Conservation (phyloP, 305 asterid genomes). For the Fraxinus velutina region DNA sequence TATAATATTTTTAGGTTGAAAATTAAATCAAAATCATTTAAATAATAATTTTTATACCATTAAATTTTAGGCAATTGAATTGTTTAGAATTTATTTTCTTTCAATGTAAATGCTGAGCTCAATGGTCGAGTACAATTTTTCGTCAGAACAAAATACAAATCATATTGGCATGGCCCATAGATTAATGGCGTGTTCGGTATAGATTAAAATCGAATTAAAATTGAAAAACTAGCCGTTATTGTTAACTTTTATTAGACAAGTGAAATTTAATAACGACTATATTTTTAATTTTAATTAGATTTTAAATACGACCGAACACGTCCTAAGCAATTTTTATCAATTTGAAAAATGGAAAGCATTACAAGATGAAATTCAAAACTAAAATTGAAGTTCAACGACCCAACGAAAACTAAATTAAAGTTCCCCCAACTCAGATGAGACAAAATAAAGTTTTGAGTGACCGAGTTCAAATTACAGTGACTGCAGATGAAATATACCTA, state of each 20-base stretch:
- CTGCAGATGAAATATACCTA: not conserved
- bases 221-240: too few relatives aligned
- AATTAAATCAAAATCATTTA: too few relatives aligned
- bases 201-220: too few relatives aligned
- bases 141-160: not conserved
- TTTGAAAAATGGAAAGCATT: not conserved
- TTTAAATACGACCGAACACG: too few relatives aligned
- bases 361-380: not conserved
- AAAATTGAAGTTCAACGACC: not conserved
- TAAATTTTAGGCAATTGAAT: not conserved
- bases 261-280: too few relatives aligned
- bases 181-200: too few relatives aligned
- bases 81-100: too few relatives aligned
- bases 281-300: too few relatives aligned
- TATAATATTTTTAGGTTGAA: too few relatives aligned
- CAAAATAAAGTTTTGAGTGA: not conserved
- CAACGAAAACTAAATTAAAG: not conserved
- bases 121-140: not conserved
- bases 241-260: too few relatives aligned
- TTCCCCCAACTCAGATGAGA: not conserved
- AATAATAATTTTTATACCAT: too few relatives aligned
- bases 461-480: not conserved
- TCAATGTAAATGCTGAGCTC: not conserved
- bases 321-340: not conserved
- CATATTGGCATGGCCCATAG: not conserved